These are phyloP conservation scores for Aspergillus carlsbadensis DNA, from an alignment of 495 filamentous ascomycete species.

Conservation along the genomic window DNA sequence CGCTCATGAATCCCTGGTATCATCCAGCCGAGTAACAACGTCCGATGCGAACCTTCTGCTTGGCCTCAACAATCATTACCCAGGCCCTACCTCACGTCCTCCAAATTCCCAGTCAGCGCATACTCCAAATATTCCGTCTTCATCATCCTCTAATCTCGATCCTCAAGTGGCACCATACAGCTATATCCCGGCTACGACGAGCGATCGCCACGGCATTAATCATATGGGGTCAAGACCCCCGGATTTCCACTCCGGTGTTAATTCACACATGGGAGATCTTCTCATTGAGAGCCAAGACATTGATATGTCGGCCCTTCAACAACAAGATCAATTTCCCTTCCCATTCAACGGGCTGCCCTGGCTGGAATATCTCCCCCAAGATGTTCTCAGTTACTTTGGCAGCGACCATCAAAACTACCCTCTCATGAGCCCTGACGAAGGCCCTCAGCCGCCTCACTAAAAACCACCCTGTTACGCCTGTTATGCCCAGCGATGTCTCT, in stretches of 20 bases:
- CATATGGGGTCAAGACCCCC: constrained; percentile 35
- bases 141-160: constrained; percentile 20
- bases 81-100: constrained; percentile 24
- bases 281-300: constrained; percentile 72
- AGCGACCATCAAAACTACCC: constrained; percentile 36
- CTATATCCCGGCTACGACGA: constrained; percentile 30
- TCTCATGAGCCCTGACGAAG: constrained; percentile 36
- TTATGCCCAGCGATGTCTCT: constrained; percentile 21
- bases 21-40: constrained; percentile 18
- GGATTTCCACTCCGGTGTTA: constrained; percentile 36
- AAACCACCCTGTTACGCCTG: constrained; percentile 8
- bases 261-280: constrained; percentile 50
- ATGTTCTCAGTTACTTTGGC: constrained; percentile 58
- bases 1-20: constrained; percentile 15
- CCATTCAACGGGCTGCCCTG: constrained; percentile 56
- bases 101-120: constrained; percentile 43
- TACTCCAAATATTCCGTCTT: constrained; percentile 46
- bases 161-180: constrained; percentile 21
- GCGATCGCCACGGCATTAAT: constrained; percentile 38
- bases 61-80: constrained; percentile 30
- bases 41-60: constrained; percentile 31
- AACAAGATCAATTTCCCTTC: constrained; percentile 43
- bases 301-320: constrained; percentile 53
- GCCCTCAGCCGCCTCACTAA: constrained; percentile 27
- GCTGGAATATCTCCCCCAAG: constrained; percentile 67